Evolutionary conservation across 129 eudicot genomes (phyloP).

Genomic region (Chrysanthemum makinoi): DNA sequence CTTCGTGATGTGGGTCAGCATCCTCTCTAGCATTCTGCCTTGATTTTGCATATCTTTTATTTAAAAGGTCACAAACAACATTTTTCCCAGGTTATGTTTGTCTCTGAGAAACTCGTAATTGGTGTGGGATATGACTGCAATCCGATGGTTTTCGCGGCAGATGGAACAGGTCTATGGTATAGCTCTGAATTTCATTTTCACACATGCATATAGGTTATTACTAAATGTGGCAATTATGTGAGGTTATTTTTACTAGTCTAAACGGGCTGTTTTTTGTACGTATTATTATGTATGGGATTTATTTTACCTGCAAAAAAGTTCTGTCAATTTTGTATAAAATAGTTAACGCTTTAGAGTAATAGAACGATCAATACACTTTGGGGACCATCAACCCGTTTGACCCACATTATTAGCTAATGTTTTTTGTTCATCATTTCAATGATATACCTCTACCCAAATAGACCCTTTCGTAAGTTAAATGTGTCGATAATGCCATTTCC

Average conservation of each 20-base stretch:
- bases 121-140: slow-evolving; percentile 98
- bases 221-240: neutral
- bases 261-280: too few relatives aligned
- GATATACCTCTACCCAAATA: too few relatives aligned
- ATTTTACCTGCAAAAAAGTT: neutral
- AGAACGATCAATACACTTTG: neutral
- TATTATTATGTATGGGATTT: neutral
- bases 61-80: slow-evolving; percentile 23
- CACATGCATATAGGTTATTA: slow-evolving; percentile 11
- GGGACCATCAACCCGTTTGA: neutral
- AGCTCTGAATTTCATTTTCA: slow-evolving; percentile 3
- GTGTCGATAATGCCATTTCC: neutral
- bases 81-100: slow-evolving; percentile 66
- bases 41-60: slow-evolving; percentile 10
- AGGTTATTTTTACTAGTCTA: too few relatives aligned
- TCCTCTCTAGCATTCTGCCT: slow-evolving; percentile 49
- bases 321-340: too few relatives aligned
- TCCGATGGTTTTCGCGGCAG: slow-evolving; percentile 92
- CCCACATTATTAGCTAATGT: too few relatives aligned
- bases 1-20: slow-evolving; percentile 99
- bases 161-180: slow-evolving; percentile 84
- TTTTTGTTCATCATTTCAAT: too few relatives aligned
- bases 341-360: too few relatives aligned
- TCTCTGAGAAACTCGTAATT: slow-evolving; percentile 84
- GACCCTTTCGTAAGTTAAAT: too few relatives aligned